Base-by-base conservation (phyloP, 495 filamentous ascomycete species). In the Immersiella caudata region DNA sequence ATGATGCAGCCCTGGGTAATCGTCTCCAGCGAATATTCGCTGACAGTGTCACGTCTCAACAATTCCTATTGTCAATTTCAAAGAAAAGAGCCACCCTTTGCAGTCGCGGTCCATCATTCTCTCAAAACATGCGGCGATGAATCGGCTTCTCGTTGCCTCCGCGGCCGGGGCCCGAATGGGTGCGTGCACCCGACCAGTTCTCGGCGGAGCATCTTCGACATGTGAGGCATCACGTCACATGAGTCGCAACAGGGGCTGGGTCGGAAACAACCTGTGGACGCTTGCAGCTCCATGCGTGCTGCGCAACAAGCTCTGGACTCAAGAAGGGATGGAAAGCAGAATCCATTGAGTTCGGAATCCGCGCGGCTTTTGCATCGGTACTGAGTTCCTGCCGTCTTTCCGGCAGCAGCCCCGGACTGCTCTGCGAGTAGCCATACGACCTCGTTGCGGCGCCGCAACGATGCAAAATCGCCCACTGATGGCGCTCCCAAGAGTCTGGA, bases 1-100 rank as follows among this genome's bases (percentile, higher is more conserved):
- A 65, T 65, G 63, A 65, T 52, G 63, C 63, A 65, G 22, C 35
- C 27, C 35, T 52, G 61, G 22, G 56, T 33, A 22, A 59, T 59
- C 52, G 9, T 55, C 21, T 55, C 52, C 24, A 26, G 21, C 24
- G 24, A 26, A 20, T 55, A 20, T 55, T 55, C 52, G 7, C 52
- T 22, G 7, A 55, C 24, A 54, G 18, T 54, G 5, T 22, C n/a
- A 54, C 5, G 50, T 36, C 33, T 36, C 33, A 36, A 36, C 50
- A 6, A 24, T 5, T 18, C n/a, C 50, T 6, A 7, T 24, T 6
- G 6, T 18, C 50, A 54, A 24, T 20, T 54, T 54, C 50, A 54
- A 18, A 18, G 6, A 9, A 7, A 24, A 21, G 6, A 24, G 24
- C 55, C 24, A 6, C 5, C 50, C 21, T 54, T 6, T 36, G 33